These are phyloP conservation scores for Monosporascus sp. DNA, from an alignment of 2,329 filamentous ascomycete species.

Conservation along the genomic window DNA sequence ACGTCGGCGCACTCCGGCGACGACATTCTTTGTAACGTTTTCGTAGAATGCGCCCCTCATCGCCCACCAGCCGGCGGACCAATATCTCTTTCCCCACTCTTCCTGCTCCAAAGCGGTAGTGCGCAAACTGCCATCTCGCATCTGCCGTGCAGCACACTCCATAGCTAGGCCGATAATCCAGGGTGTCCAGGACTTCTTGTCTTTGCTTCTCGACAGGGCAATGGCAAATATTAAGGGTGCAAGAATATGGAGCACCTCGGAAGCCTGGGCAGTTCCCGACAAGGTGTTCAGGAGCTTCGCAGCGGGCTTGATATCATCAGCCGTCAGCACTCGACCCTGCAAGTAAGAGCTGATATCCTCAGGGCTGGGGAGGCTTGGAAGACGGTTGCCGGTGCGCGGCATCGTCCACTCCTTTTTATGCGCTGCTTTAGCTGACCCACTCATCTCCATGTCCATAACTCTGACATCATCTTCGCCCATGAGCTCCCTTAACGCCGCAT, in stretches of 20 bases:
- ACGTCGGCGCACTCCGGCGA: slow-evolving; percentile 67
- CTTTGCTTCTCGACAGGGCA: slow-evolving; percentile 66
- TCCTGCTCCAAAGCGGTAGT: slow-evolving; percentile 86
- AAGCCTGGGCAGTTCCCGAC: slow-evolving; percentile 66
- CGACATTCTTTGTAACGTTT: slow-evolving; percentile 73
- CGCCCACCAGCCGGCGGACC: slow-evolving; percentile 90
- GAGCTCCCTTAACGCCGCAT: slow-evolving; percentile 29
- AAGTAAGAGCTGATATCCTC: slow-evolving; percentile 84
- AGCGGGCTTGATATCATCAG: slow-evolving; percentile 94
- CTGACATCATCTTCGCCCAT: slow-evolving; percentile 32
- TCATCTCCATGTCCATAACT: slow-evolving; percentile 26
- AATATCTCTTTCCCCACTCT: slow-evolving; percentile 81
- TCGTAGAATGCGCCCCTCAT: slow-evolving; percentile 98
- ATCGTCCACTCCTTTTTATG: slow-evolving; percentile 71
- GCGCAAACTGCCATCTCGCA: slow-evolving; percentile 67
- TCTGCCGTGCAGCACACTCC: slow-evolving; percentile 83
- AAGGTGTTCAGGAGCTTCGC: slow-evolving; percentile 79
- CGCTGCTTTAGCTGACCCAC: slow-evolving; percentile 45
- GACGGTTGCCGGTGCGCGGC: slow-evolving; percentile 84
- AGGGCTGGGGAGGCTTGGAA: slow-evolving; percentile 76
- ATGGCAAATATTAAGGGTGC: slow-evolving; percentile 83
- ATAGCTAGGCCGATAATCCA: slow-evolving; percentile 84
- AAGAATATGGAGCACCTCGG: slow-evolving; percentile 88
- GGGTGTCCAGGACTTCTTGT: slow-evolving; percentile 81
- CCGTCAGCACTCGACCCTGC: slow-evolving; percentile 82